Base-by-base conservation (phyloP, 2,329 filamentous ascomycete species). In the Esteya vermicola region DNA sequence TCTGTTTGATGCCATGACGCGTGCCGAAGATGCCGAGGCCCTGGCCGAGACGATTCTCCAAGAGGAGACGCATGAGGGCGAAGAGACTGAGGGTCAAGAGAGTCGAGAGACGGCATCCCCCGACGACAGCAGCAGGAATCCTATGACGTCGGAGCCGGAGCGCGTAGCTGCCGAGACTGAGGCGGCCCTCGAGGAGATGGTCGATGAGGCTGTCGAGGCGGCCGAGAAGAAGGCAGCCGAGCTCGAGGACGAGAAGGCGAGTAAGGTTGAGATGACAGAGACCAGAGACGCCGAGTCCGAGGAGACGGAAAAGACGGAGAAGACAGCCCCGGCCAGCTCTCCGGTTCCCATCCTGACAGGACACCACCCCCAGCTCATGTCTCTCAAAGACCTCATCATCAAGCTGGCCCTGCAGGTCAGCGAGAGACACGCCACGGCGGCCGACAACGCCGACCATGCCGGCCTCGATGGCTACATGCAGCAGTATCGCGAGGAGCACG, bases 301-400 rank as follows among this genome's bases (percentile, higher is more conserved):
- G 8, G 3, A 9, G 23, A 6, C 32, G 22, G 18, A 14, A 18
- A 4, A 3, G 4, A 28, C n/a, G 13, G 27, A 25, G 16, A 23
- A 30, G 14, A 13, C 31, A n/a, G 8, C 16, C 5, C 18, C 4
- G n/a, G 26, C 25, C 27, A 2, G 19, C 9, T 31, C 25, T 1
- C 27, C 37, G 4, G 43, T n/a, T n/a, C n/a, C n/a, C n/a, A n/a
- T n/a, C n/a, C n/a, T n/a, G n/a, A n/a, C n/a, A n/a, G n/a, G n/a
- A n/a, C n/a, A n/a, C n/a, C n/a, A n/a, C n/a, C n/a, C n/a, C n/a
- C n/a, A 40, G 12, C 41, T 51, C 12, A 50, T 54, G 19, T 48
- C 48, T 16, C 52, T 70, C 36, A 63, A 64, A 42, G 64, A 72
- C 37, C 58, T 75, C 20, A 71, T 76, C 40, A 53, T 72, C 36